Evolutionary conservation across 164 flowering plant species (phyloP).

Genomic region (Nymphaea thermarum): DNA sequence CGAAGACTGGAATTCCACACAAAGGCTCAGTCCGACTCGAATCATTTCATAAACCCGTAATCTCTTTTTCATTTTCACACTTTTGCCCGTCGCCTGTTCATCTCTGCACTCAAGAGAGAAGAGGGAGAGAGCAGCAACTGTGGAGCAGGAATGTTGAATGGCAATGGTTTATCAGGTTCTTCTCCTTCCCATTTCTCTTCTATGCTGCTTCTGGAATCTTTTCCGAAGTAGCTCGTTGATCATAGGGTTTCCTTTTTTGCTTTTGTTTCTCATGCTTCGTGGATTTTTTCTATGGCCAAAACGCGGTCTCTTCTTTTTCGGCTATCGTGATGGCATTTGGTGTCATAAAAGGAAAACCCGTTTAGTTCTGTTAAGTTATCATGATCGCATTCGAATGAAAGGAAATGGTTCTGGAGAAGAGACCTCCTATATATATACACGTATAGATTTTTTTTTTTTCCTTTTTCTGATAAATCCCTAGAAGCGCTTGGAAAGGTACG

Average conservation of each 20-base stretch:
- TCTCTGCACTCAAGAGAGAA: neutral
- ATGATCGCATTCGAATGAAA: too few species aligned
- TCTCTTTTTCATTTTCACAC: neutral
- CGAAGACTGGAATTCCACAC: too few species aligned
- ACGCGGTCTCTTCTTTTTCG: too few species aligned
- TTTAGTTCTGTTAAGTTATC: too few species aligned
- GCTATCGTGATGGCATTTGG: too few species aligned
- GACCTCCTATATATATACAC: too few species aligned
- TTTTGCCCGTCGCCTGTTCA: neutral
- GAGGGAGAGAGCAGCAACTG: neutral
- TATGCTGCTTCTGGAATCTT: neutral
- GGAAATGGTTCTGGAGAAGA: too few species aligned
- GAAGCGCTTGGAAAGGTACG: too few species aligned
- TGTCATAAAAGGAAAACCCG: too few species aligned
- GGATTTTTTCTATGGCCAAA: too few species aligned
- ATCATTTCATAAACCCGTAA: neutral
- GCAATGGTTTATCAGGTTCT: neutral
- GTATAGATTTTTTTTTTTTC: too few species aligned
- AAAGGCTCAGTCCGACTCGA: neutral
- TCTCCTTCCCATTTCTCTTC: neutral
- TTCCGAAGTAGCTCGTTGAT: neutral
- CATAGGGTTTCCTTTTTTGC: neutral
- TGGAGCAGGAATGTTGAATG: neutral
- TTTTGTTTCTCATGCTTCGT: neutral
- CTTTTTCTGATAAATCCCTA: too few species aligned